These are phyloP conservation scores for Salmacisia buchloeana DNA, from an alignment of 1,284 basidiomycete species.

Conservation along the genomic window DNA sequence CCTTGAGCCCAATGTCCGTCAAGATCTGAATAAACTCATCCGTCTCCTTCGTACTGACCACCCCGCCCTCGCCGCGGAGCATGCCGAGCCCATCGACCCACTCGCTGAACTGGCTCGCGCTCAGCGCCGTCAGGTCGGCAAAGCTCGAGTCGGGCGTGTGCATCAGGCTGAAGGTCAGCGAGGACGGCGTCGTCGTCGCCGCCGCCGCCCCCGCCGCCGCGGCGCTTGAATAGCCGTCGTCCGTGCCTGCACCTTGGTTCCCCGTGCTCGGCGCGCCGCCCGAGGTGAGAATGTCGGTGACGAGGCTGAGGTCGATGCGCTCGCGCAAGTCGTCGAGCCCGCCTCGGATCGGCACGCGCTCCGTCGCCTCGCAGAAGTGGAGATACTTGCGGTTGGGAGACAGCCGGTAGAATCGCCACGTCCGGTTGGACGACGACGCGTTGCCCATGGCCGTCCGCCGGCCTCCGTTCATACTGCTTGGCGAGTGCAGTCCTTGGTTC, in stretches of 20 bases:
- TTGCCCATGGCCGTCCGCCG: slow-evolving; percentile 2
- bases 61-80: slow-evolving; percentile 46
- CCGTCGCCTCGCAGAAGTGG: slow-evolving; percentile 71
- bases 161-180: slow-evolving; percentile 30
- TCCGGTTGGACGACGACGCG: not conserved
- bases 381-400: slow-evolving; percentile 64
- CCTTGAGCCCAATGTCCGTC: slow-evolving; percentile 89
- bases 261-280: not conserved
- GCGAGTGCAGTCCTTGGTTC: not conserved
- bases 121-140: slow-evolving; percentile 79
- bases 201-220: not conserved
- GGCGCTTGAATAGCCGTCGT: not conserved
- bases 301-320: slow-evolving; percentile 52
- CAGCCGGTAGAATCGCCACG: slow-evolving; percentile 52
- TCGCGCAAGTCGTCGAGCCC: slow-evolving; percentile 82
- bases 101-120: slow-evolving; percentile 79
- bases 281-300: slow-evolving; percentile 29
- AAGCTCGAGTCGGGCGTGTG: slow-evolving; percentile 54
- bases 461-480: not conserved
- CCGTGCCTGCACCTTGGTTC: not conserved
- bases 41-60: slow-evolving; percentile 41
- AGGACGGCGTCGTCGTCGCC: not conserved
- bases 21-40: slow-evolving; percentile 53
- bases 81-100: slow-evolving; percentile 94
- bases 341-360: slow-evolving; percentile 69